These are phyloP conservation scores for Aspergillus tamarii DNA, from an alignment of 2,329 filamentous ascomycete genomes.

Conservation along the genomic window DNA sequence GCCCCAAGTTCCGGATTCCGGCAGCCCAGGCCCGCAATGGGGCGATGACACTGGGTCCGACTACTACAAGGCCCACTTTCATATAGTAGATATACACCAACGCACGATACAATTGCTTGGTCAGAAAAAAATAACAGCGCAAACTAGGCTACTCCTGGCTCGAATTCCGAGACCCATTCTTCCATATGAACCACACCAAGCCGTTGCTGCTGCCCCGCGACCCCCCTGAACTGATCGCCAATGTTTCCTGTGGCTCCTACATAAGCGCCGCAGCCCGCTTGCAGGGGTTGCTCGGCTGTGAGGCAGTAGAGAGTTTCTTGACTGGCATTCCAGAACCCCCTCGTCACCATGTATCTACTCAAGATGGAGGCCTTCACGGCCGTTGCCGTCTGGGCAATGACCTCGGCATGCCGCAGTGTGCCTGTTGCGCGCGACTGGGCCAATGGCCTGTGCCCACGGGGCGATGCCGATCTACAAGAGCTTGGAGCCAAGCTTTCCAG, in stretches of 20 bases:
- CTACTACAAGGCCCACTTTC: not conserved
- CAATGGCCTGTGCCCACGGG: conserved; percentile 5
- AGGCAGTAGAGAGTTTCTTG: not conserved
- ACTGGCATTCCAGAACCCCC: not conserved
- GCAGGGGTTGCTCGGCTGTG: too few relatives aligned
- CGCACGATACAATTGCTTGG: not conserved
- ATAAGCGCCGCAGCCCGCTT: not conserved
- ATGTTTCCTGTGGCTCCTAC: not conserved
- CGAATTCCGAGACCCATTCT: not conserved
- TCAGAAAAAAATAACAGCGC: not conserved
- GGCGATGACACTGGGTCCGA: not conserved
- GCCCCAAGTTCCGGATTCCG: not conserved
- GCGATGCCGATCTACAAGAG: conserved; percentile 18
- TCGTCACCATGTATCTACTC: conserved; percentile 6
- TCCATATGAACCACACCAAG: not conserved
- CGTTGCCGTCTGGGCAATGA: conserved; percentile 29
- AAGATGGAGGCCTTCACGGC: conserved; percentile 26
- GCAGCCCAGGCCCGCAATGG: not conserved
- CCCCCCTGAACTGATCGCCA: not conserved
- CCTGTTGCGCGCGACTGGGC: not conserved
- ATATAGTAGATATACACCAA: not conserved
- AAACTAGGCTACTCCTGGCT: not conserved
- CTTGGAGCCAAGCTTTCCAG: conserved; percentile 36
- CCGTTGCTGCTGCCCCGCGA: not conserved
- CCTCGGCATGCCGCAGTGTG: conserved; percentile 8